Evolutionary conservation across 805 yeast species (phyloP), one percentile per base, ranked within the genome.

Genomic region (Debaryomyces castellii): DNA sequence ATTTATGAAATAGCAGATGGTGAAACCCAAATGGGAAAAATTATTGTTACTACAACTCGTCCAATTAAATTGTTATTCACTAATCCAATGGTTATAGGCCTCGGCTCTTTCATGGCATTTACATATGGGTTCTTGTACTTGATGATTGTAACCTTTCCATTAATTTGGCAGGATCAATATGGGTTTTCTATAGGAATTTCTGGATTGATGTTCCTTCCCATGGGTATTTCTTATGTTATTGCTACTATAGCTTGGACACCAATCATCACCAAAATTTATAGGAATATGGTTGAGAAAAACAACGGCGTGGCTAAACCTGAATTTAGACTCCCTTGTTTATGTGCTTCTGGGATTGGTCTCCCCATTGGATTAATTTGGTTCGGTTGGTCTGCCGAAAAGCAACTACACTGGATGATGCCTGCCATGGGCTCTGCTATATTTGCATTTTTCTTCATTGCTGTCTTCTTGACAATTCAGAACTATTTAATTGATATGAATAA

Each of bases 401-500:
- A 75, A 25, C 56, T 80, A 36, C 80, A 73, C 43, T 85, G 86
- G 84, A 73, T 84, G 34, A 78, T 82, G 72, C 86, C 88, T 0
- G 66, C 70, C 24, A 66, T 84, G 24, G 91, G 90, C 2, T 73
- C 81, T 14, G 76, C 69, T 3, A 64, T 85, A 20, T 83, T 82
- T 59, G 83, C 84, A 1, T 74, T 77, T 55, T 81, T 81, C 1
- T 62, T 83, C 33, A 76, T 82, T 46, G 78, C 82, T 4, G 81
- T 82, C 12, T 85, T 85, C 65, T 87, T 81, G 53, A 72, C 82
- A n/a, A 75, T 81, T 47, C 83, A 83, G 53, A 77, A 78, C 51
- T 87, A 87, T 55, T 67, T 86, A 52, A 83, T 87, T 40, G 90
- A 86, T 51, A 80, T 83, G 73, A 85, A 83, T 57, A 81, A 86